A percentile compares a stretch with the other conserved stretches of the same genome.
These are phyloP conservation scores for Exophiala spinifera DNA, from an alignment of 2,329 filamentous ascomycete species.

Conservation along the genomic window DNA sequence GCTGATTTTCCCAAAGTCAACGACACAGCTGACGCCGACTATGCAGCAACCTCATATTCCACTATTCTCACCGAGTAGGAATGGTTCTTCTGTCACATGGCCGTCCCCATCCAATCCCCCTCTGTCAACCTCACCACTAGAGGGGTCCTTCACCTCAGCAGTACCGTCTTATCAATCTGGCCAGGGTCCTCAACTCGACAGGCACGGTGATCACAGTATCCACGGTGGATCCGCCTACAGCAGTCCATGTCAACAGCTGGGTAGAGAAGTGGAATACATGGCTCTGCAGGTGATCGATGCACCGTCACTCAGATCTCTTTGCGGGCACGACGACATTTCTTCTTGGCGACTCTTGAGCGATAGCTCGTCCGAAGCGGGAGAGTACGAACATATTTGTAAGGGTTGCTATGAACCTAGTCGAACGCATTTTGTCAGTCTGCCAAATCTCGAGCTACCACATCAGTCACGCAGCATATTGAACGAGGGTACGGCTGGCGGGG, in stretches of 20 bases:
- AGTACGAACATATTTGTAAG: conserved; percentile 25
- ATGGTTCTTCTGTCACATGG: conserved; percentile 8
- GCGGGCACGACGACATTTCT: conserved; percentile 27
- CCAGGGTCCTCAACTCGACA: not conserved
- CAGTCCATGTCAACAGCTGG: conserved; percentile 15
- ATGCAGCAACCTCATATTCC: conserved; percentile 1
- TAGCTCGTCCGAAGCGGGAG: conserved; percentile 17
- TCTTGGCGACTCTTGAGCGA: conserved; percentile 25
- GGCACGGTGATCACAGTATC: not conserved
- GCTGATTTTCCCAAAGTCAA: not conserved
- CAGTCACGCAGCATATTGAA: conserved; percentile 22
- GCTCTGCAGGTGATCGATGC: conserved; percentile 23
- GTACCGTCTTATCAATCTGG: not conserved
- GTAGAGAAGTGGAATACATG: conserved; percentile 27
- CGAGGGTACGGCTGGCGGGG: conserved; percentile 1
- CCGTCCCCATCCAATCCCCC: conserved; percentile 1
- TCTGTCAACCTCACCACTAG: conserved; percentile 7
- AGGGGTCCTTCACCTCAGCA: conserved; percentile 1
- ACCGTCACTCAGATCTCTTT: conserved; percentile 18
- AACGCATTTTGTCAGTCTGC: conserved; percentile 27
- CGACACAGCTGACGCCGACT: conserved; percentile 12
- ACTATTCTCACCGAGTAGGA: conserved; percentile 1
- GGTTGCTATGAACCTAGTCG: conserved; percentile 22
- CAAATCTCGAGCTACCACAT: conserved; percentile 16
- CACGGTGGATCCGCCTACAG: not conserved